Evolutionary conservation across 2,329 filamentous ascomycete species (phyloP).

Genomic region (Fusarium sp.): DNA sequence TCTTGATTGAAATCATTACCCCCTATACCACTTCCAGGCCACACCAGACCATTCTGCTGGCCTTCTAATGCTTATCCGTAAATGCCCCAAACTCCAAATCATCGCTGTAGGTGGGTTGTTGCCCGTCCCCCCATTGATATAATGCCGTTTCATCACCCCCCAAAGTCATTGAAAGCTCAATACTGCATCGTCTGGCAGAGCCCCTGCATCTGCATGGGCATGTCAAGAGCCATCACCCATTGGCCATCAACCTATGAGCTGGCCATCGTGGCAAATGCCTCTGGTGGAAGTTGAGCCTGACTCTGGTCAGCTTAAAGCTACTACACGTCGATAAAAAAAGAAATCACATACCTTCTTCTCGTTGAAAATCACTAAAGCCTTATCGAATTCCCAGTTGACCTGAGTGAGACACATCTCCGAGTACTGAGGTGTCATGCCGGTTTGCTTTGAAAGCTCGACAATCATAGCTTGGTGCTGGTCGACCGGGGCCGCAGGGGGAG

Average conservation of each 20-base stretch:
- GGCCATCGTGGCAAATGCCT: conserved; percentile 54
- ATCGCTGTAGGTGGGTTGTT: conserved; percentile 23
- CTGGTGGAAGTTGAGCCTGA: conserved; percentile 58
- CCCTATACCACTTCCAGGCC: not conserved
- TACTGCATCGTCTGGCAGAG: conserved; percentile 6
- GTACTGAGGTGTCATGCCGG: conserved; percentile 82
- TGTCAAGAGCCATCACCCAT: not conserved
- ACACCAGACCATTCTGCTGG: not conserved
- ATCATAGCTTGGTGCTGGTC: conserved; percentile 75
- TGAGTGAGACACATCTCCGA: conserved; percentile 84
- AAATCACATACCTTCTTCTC: conserved; percentile 72
- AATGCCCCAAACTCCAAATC: conserved; percentile 39
- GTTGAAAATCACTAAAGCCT: conserved; percentile 79
- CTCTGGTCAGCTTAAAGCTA: conserved; percentile 17
- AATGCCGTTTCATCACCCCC: not conserved
- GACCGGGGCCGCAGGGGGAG: conserved; percentile 35
- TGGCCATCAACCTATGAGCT: conserved; percentile 23
- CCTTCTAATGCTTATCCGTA: conserved; percentile 24
- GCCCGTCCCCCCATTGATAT: conserved; percentile 3
- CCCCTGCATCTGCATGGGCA: not conserved
- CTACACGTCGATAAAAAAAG: not conserved
- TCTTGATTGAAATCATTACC: not conserved
- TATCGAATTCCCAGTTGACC: conserved; percentile 82
- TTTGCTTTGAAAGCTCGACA: conserved; percentile 78
- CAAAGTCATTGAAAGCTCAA: not conserved